Percentiles rank a stretch among this genome's conserved stretches.
Evolutionary conservation across 2,329 filamentous ascomycete genomes (phyloP).

Genomic region (Colletotrichum simmondsii): DNA sequence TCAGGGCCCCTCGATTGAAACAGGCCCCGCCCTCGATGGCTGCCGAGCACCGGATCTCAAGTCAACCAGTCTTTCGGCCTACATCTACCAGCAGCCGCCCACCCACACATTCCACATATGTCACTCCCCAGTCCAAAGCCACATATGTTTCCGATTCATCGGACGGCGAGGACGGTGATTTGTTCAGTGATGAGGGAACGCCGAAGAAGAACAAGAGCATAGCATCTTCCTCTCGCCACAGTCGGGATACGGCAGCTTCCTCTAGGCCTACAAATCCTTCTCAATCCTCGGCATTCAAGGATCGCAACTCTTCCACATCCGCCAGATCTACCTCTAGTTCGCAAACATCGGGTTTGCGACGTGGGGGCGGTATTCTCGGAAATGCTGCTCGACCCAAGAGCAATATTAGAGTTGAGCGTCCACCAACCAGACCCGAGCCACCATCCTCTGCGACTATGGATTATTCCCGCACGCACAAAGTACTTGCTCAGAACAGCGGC

Average conservation of each 20-base stretch:
- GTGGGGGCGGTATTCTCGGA: constrained; percentile 23
- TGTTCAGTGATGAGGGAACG: constrained; percentile 23
- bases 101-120: constrained; percentile 9
- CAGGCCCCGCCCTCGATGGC: constrained; percentile 65
- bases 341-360: constrained; percentile 14
- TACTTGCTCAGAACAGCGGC: not conserved
- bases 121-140: constrained; percentile 37
- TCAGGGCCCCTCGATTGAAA: constrained; percentile 45
- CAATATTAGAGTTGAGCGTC: constrained; percentile 28
- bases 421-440: constrained; percentile 6
- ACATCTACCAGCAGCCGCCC: constrained; percentile 24
- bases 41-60: constrained; percentile 59
- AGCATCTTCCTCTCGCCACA: constrained; percentile 2
- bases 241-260: not conserved
- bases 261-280: not conserved
- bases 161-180: constrained; percentile 14
- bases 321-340: not conserved
- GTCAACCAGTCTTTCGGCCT: constrained; percentile 47
- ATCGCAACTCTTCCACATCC: not conserved
- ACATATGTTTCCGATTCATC: constrained; percentile 53
- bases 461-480: constrained; percentile 7
- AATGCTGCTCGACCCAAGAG: constrained; percentile 26
- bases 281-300: not conserved
- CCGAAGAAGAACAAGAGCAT: constrained; percentile 11
- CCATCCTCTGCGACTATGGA: not conserved